phyloP scores from a whole-genome alignment of 495 filamentous ascomycete species.

The Astrothelium macrocarpum region DNA sequence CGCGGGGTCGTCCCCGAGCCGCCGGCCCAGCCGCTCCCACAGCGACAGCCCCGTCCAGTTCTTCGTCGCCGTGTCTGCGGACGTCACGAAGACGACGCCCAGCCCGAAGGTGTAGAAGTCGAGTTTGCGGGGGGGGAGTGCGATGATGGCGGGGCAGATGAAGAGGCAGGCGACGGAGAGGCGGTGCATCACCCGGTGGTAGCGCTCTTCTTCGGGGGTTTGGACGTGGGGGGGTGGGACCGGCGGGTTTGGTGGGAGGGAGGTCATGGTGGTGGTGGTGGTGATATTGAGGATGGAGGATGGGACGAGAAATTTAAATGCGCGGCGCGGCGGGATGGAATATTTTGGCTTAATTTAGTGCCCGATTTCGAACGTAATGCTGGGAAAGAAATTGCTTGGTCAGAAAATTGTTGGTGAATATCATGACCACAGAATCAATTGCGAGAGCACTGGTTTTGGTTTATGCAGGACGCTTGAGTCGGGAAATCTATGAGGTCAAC shows the following conservation, averaged over 20 bases:
- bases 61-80: conserved; percentile 32
- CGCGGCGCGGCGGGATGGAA: no score
- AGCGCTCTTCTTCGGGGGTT: conserved; percentile 22
- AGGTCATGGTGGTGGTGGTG: neutral
- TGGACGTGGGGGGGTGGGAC: conserved; percentile 19
- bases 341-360: no score
- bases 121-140: conserved; percentile 72
- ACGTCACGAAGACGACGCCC: conserved; percentile 46
- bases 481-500: no score
- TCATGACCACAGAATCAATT: no score
- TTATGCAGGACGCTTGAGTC: no score
- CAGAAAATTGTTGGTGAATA: neutral
- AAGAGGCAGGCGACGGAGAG: conserved; percentile 55
- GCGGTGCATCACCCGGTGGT: conserved; percentile 47
- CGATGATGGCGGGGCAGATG: conserved; percentile 56
- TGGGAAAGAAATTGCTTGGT: neutral
- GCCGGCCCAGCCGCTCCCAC: conserved; percentile 10
- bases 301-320: neutral
- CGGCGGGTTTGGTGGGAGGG: neutral
- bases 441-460: no score
- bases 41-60: conserved; percentile 24
- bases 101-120: conserved; percentile 58
- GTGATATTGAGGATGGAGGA: neutral
- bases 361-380: no score
- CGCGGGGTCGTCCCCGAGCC: conserved; percentile 8